Evolutionary conservation across 164 flowering plant species (phyloP).

Genomic region (Platanus orientalis): DNA sequence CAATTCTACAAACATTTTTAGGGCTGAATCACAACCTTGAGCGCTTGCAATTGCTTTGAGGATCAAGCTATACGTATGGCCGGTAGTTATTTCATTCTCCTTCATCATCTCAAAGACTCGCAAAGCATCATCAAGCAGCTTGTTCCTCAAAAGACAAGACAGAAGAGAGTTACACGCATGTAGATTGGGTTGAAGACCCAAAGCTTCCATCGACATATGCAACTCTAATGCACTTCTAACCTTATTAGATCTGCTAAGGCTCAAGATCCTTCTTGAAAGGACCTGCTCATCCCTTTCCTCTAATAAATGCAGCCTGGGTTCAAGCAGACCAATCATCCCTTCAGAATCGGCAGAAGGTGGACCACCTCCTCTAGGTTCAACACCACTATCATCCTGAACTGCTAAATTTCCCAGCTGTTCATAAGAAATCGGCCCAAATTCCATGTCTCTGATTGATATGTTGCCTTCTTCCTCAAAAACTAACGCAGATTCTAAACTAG

Average conservation of each 20-base stretch:
- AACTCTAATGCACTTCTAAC: constrained; percentile 62
- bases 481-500: constrained; percentile 23
- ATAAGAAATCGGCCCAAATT: not conserved
- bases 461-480: constrained; percentile 19
- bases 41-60: constrained; percentile 58
- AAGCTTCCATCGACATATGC: constrained; percentile 57
- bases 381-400: constrained; percentile 11
- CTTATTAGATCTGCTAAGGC: constrained; percentile 70
- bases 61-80: constrained; percentile 76
- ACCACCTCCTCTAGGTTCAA: constrained; percentile 2
- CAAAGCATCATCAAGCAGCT: constrained; percentile 44
- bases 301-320: constrained; percentile 43
- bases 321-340: constrained; percentile 7
- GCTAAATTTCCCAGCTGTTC: constrained; percentile 25
- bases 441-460: constrained; percentile 13
- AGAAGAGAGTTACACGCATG: constrained; percentile 86
- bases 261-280: constrained; percentile 62
- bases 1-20: constrained; percentile 49
- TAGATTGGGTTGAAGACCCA: constrained; percentile 44
- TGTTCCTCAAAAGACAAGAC: constrained; percentile 66
- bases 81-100: constrained; percentile 37
- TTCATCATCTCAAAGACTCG: constrained; percentile 54
- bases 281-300: constrained; percentile 70
- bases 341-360: constrained; percentile 7
- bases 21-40: constrained; percentile 51